Conservation (phyloP, 2,329 filamentous ascomycete genomes). For the Alternaria sp. region DNA sequence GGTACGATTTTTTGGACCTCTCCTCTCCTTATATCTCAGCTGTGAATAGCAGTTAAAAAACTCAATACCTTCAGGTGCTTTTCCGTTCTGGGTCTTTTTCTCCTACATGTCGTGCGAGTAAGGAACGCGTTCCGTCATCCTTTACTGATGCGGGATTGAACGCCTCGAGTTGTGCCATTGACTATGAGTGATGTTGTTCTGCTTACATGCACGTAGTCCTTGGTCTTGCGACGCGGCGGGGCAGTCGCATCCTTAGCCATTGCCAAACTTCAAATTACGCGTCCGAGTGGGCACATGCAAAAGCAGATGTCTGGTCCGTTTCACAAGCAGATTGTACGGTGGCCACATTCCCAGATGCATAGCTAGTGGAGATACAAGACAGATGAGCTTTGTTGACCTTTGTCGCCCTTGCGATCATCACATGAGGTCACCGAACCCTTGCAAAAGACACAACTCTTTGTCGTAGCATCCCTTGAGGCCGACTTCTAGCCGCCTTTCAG, state of each 20-base stretch:
- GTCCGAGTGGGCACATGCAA: background rate
- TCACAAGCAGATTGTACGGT: background rate
- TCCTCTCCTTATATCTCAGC: slow-evolving; percentile 13
- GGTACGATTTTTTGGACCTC: slow-evolving; percentile 23
- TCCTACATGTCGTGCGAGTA: background rate
- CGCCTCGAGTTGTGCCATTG: background rate
- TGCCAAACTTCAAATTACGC: background rate
- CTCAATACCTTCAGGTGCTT: slow-evolving; percentile 6
- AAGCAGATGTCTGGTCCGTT: background rate
- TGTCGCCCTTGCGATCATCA: background rate
- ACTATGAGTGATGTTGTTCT: background rate
- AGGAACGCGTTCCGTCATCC: background rate
- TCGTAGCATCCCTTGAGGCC: slow-evolving; percentile 4
- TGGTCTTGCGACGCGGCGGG: background rate
- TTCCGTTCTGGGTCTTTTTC: background rate
- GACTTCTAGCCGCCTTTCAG: background rate
- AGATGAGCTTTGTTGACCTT: slow-evolving; percentile 10
- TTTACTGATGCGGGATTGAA: background rate
- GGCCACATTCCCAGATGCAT: background rate
- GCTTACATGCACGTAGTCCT: background rate
- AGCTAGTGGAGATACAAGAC: background rate
- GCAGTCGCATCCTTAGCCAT: background rate
- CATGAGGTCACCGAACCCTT: background rate
- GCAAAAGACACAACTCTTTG: slow-evolving; percentile 5
- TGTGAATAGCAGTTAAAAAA: slow-evolving; percentile 15